phyloP scores from a whole-genome alignment of 805 yeast genomes.

The Torulaspora delbrueckii region DNA sequence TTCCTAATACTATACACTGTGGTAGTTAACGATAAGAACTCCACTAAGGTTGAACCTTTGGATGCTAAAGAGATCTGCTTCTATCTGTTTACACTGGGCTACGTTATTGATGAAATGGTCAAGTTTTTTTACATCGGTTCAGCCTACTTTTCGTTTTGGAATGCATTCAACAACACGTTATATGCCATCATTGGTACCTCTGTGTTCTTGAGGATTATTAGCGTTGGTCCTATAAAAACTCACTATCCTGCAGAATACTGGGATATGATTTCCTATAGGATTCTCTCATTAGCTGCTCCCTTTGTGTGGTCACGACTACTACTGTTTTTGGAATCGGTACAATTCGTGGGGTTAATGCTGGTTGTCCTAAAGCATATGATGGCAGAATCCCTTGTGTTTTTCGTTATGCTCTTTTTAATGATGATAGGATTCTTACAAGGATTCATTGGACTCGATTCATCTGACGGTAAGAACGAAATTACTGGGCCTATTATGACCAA shows the following conservation, averaged over 20 bases:
- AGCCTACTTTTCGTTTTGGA: constrained; percentile 71
- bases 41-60: constrained; percentile 32
- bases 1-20: constrained; percentile 62
- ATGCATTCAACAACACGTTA: constrained; percentile 67
- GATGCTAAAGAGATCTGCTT: constrained; percentile 51
- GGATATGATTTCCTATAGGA: constrained; percentile 60
- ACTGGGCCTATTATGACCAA: constrained; percentile 59
- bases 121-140: constrained; percentile 75
- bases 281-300: constrained; percentile 78
- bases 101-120: constrained; percentile 58
- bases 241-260: constrained; percentile 31
- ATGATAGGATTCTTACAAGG: constrained; percentile 83
- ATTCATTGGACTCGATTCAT: constrained; percentile 77
- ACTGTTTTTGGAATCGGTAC: constrained; percentile 69
- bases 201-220: constrained; percentile 47
- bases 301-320: constrained; percentile 79
- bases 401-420: constrained; percentile 63
- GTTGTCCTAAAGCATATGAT: constrained; percentile 81
- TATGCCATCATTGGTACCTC: constrained; percentile 52
- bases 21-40: constrained; percentile 51
- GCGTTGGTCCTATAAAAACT: constrained; percentile 29
- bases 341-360: constrained; percentile 83
- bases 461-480: constrained; percentile 79
- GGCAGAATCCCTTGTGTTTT: constrained; percentile 81
- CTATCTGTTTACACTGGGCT: constrained; percentile 62